Base-by-base conservation (phyloP, 257 asterid genomes). In the Nicotiana knightiana region DNA sequence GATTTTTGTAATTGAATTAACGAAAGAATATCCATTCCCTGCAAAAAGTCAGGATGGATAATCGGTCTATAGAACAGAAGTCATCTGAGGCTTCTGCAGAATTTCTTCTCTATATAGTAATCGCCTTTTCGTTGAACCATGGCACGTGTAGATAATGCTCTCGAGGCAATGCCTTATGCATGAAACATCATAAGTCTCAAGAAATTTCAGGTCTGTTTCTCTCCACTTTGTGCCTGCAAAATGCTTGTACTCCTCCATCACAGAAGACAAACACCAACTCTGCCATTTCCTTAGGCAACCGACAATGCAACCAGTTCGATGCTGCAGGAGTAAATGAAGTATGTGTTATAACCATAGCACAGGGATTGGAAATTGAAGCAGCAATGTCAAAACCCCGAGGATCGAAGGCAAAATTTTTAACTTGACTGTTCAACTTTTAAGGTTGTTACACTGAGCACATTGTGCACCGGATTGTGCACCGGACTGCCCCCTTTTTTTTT, bases 201-300 rank as follows among this genome's bases (percentile, higher is more conserved):
- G 81, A 70, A 89, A 87, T 10, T 9, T 81, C 70, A 83, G n/a
- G 68, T 89, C 89, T 30, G 85, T 79, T 61, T 26, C 61, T 67
- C 92, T 89, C 67, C 86, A 89, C 77, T 87, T 89, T 4, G 53
- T 18, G 17, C 89, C 90, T 4, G 85, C 89, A 64, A 83, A 84
- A 24, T 26, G 86, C 86, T 86, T 84, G 87, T 89, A 89, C 88
- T 89, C 92, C 10, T 87, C 89, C 61, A 86, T 39, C 43, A 87
- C 81, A 16, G 90, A 81, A 5, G 87, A 77, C 73, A 85, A 46
- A 81, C 90, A 88, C 92, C 92, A 89, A 59, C 83, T 86, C 85
- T 89, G 92, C 80, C 83, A 71, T 67, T 87, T 87, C 81, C 92
- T 89, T 16, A 89, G 77, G 84, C 90, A 86, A 17, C 92, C 92